These are phyloP conservation scores for Batrachochytrium dendrobatidis DNA, from an alignment of 371 early-diverging fungal genomes.

Conservation along the genomic window DNA sequence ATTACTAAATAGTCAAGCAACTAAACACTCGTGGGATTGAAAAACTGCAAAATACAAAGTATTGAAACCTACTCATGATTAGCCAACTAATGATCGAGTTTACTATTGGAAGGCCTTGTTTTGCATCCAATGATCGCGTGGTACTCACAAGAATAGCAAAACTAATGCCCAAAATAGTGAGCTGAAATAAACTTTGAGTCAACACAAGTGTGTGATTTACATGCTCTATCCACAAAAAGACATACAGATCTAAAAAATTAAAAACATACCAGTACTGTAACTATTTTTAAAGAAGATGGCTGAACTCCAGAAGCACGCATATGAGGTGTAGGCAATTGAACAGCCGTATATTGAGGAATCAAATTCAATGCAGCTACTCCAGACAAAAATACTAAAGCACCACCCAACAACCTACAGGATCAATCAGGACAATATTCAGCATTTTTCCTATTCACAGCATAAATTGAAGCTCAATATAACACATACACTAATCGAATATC, in stretches of 20 bases:
- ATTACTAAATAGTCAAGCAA: too few species aligned
- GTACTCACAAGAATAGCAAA: conserved; percentile 27
- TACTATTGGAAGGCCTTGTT: conserved; percentile 59
- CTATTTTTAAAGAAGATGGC: conserved; percentile 4
- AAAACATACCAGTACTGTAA: conserved; percentile 13
- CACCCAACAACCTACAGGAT: conserved; percentile 20
- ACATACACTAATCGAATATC: conserved; percentile 65
- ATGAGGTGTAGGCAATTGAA: conserved; percentile 13
- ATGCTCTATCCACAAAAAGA: too few species aligned
- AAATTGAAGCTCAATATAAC: not conserved
- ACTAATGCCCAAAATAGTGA: conserved; percentile 15
- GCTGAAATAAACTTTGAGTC: too few species aligned
- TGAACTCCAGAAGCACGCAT: not conserved
- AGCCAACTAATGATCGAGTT: conserved; percentile 66
- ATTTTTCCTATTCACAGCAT: too few species aligned
- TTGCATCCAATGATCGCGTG: conserved; percentile 24
- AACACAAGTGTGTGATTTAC: too few species aligned
- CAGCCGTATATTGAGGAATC: conserved; percentile 14
- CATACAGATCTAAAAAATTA: too few species aligned
- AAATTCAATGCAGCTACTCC: conserved; percentile 17
- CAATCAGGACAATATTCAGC: too few species aligned
- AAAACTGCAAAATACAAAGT: too few species aligned
- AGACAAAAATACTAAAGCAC: conserved; percentile 18
- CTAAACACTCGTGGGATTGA: too few species aligned
- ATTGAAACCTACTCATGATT: conserved; percentile 56